These are phyloP conservation scores for Fomitopsis schrenkii DNA, from an alignment of 1,284 basidiomycete species.

Conservation along the genomic window DNA sequence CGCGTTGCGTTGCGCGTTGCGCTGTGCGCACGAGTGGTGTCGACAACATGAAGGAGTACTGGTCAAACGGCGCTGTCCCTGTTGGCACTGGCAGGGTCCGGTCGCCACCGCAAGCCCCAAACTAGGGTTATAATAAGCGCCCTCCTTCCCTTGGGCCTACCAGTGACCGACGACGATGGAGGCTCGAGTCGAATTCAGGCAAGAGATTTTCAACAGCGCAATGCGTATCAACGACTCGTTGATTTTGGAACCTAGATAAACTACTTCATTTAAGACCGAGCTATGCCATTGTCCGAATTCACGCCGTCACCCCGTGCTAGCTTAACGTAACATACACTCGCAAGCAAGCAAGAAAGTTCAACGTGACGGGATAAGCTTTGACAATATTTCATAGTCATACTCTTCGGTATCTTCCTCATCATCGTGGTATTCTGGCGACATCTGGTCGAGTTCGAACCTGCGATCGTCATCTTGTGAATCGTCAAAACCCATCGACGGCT, in stretches of 20 bases:
- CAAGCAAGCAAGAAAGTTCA: neutral
- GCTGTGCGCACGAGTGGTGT: constrained; percentile 29
- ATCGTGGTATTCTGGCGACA: constrained; percentile 45
- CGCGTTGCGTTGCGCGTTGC: constrained; percentile 17
- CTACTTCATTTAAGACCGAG: too few relatives aligned
- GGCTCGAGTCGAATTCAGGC: too few relatives aligned
- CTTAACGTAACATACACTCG: neutral
- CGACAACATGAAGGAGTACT: constrained; percentile 27
- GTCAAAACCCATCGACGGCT: neutral
- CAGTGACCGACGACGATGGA: too few relatives aligned
- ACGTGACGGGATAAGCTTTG: constrained; percentile 23
- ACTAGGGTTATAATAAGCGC: constrained; percentile 1
- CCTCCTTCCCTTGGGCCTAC: neutral
- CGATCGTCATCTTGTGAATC: neutral
- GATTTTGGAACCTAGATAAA: too few relatives aligned
- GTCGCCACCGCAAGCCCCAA: neutral
- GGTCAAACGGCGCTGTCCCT: neutral
- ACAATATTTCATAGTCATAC: constrained; percentile 58
- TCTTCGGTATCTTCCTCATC: constrained; percentile 27
- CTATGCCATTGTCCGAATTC: too few relatives aligned
- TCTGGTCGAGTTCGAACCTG: constrained; percentile 53
- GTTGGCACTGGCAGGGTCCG: neutral
- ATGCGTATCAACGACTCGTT: too few relatives aligned
- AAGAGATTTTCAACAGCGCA: too few relatives aligned
- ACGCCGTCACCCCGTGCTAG: too few relatives aligned